phyloP scores from a whole-genome alignment of 2,329 filamentous ascomycete genomes.

The Pseudogymnoascus sp. region DNA sequence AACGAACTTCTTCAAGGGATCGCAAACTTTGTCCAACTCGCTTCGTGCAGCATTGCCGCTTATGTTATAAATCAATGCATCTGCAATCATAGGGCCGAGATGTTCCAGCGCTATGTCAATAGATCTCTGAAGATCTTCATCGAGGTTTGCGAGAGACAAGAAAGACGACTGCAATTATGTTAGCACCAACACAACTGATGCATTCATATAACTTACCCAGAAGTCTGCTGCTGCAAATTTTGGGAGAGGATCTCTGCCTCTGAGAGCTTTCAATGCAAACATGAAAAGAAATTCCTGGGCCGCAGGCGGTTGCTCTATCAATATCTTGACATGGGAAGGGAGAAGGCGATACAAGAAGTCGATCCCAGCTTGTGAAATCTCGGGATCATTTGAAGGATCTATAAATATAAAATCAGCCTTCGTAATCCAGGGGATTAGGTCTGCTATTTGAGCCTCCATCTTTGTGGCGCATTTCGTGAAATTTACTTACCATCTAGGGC shows the following conservation, averaged over 20 bases:
- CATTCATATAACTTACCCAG: constrained; percentile 47
- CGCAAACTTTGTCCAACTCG: constrained; percentile 62
- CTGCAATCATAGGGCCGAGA: constrained; percentile 53
- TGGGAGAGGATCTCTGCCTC: constrained; percentile 63
- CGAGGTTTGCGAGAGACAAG: constrained; percentile 33
- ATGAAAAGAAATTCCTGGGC: constrained; percentile 59
- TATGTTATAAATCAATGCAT: constrained; percentile 55
- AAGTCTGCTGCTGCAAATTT: constrained; percentile 68
- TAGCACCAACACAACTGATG: constrained; percentile 8
- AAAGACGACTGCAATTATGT: constrained; percentile 40
- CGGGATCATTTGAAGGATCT: constrained; percentile 57
- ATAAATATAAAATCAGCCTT: constrained; percentile 11
- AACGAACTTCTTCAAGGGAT: constrained; percentile 63
- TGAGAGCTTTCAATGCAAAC: constrained; percentile 62
- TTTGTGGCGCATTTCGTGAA: neutral
- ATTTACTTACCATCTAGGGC: constrained; percentile 46
- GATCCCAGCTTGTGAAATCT: constrained; percentile 65
- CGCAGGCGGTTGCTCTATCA: constrained; percentile 49
- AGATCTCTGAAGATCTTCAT: constrained; percentile 33
- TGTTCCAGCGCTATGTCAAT: constrained; percentile 45
- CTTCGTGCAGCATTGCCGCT: constrained; percentile 61
- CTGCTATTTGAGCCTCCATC: neutral
- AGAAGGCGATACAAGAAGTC: constrained; percentile 61
- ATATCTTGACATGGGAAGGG: constrained; percentile 49
- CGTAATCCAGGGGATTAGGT: neutral